Evolutionary conservation across 441 rosid genomes (phyloP).

Genomic region (Flueggea neowawraea): DNA sequence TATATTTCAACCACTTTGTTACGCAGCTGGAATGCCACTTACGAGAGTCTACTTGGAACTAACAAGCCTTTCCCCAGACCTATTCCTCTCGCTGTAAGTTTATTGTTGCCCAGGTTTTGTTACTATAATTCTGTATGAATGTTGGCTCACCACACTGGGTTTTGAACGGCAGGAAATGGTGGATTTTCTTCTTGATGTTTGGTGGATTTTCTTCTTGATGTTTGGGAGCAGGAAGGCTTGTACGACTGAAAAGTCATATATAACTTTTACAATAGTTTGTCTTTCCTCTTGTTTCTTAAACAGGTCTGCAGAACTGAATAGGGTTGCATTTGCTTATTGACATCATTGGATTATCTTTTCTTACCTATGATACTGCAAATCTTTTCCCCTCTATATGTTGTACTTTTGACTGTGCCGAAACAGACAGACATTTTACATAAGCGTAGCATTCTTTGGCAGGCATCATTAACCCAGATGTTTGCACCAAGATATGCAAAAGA

Average conservation of each 20-base stretch:
- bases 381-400: too few species aligned
- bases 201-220: constrained; percentile 85
- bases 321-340: too few species aligned
- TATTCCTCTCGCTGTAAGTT: constrained; percentile 71
- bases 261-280: not conserved
- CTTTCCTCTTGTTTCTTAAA: too few species aligned
- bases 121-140: not conserved
- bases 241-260: constrained; percentile 36
- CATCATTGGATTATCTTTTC: too few species aligned
- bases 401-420: too few species aligned
- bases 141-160: not conserved
- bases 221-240: constrained; percentile 84
- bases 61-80: constrained; percentile 51
- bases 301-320: too few species aligned
- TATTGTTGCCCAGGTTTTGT: not conserved
- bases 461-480: too few species aligned
- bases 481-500: too few species aligned
- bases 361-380: too few species aligned
- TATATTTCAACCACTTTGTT: not conserved
- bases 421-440: too few species aligned
- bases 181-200: constrained; percentile 73
- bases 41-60: constrained; percentile 56
- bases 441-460: too few species aligned
- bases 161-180: constrained; percentile 49
- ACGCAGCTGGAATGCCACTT: constrained; percentile 64